phyloP scores from a whole-genome alignment of 495 filamentous ascomycete species.

The Astrothelium macrocarpum region DNA sequence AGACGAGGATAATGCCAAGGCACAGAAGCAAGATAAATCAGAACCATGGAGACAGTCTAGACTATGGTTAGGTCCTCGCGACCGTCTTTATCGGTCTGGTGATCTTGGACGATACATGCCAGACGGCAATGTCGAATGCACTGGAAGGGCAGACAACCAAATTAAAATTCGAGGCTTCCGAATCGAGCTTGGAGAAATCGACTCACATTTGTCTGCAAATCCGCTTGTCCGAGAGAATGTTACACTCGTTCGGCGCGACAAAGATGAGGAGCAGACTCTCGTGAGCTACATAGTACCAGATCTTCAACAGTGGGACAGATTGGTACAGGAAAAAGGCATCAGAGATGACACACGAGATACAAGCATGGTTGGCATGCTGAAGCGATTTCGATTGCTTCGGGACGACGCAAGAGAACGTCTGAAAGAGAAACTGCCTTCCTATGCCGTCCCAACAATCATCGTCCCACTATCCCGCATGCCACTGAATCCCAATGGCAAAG shows the following conservation, averaged over 20 bases:
- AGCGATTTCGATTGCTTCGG: slow-evolving; percentile 56
- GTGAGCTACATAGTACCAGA: slow-evolving; percentile 90
- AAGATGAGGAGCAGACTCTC: slow-evolving; percentile 79
- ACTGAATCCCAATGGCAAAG: slow-evolving; percentile 90
- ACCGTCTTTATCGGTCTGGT: slow-evolving; percentile 77
- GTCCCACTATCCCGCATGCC: slow-evolving; percentile 75
- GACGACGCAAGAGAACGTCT: slow-evolving; percentile 67
- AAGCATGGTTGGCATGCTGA: slow-evolving; percentile 51
- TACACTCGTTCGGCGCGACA: slow-evolving; percentile 77
- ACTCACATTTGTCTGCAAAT: slow-evolving; percentile 70
- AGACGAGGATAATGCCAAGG: slow-evolving; percentile 46
- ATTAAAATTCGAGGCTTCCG: slow-evolving; percentile 94
- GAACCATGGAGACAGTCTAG: slow-evolving; percentile 58
- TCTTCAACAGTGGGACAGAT: slow-evolving; percentile 57
- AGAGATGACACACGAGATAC: slow-evolving; percentile 39
- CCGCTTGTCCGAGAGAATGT: slow-evolving; percentile 76
- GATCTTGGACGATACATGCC: slow-evolving; percentile 69
- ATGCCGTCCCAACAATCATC: slow-evolving; percentile 73
- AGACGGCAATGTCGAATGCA: slow-evolving; percentile 49
- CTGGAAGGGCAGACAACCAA: slow-evolving; percentile 76
- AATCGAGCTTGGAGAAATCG: slow-evolving; percentile 91
- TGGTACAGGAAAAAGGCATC: slow-evolving; percentile 49
- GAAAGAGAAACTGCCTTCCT: slow-evolving; percentile 62
- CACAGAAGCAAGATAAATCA: slow-evolving; percentile 33
- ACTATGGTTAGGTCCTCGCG: slow-evolving; percentile 73